These are phyloP conservation scores for Incumbomyces lentus DNA, from an alignment of 2,329 filamentous ascomycete genomes.

Conservation along the genomic window DNA sequence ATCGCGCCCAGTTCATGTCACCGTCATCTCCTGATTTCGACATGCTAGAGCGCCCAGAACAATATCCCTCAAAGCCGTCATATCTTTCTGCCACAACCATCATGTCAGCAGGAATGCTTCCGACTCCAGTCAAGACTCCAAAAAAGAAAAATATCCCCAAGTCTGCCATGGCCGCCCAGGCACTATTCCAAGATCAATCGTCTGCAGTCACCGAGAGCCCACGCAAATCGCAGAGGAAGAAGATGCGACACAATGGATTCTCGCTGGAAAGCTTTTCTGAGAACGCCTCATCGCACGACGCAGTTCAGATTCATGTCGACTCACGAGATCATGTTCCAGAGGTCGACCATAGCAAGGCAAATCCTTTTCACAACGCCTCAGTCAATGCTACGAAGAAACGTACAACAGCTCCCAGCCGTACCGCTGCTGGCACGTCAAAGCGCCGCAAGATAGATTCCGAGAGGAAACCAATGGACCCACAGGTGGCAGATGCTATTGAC, in stretches of 20 bases:
- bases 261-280: constrained; percentile 35
- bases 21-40: constrained; percentile 13
- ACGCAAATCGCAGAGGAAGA: constrained; percentile 37
- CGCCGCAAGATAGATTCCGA: constrained; percentile 27
- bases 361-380: constrained; percentile 39
- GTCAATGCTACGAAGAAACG: constrained; percentile 28
- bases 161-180: constrained; percentile 41
- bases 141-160: constrained; percentile 42
- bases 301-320: constrained; percentile 52
- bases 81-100: constrained; percentile 21
- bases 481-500: constrained; percentile 41
- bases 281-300: constrained; percentile 23
- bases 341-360: constrained; percentile 40
- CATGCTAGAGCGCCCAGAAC: constrained; percentile 3
- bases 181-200: constrained; percentile 41
- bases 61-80: constrained; percentile 21
- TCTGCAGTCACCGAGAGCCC: constrained; percentile 26
- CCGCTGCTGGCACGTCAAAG: constrained; percentile 25
- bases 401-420: constrained; percentile 21
- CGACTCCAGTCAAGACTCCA: constrained; percentile 53
- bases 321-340: constrained; percentile 51
- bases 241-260: constrained; percentile 33
- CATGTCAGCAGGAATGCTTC: constrained; percentile 40
- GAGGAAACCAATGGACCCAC: constrained; percentile 22
- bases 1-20: constrained; percentile 16